A percentile compares a stretch with the other conserved stretches of the same genome.
These are phyloP conservation scores for Fusarium bactridioides DNA, from an alignment of 2,329 filamentous ascomycete genomes.

Conservation along the genomic window DNA sequence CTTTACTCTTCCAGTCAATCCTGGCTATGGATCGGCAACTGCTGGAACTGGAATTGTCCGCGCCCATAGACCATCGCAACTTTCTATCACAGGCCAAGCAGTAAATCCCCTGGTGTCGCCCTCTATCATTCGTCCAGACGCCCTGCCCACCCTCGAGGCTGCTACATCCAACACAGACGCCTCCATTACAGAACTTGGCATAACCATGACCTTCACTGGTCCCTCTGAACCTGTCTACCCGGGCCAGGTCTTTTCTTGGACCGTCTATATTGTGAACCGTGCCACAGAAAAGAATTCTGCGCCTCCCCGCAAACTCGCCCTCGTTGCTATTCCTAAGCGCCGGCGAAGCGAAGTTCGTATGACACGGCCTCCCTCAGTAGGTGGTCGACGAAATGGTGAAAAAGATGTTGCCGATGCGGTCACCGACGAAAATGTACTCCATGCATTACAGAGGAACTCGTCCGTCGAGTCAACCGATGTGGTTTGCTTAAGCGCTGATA, in stretches of 20 bases:
- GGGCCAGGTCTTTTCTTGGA: constrained; percentile 75
- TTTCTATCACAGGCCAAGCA: constrained; percentile 65
- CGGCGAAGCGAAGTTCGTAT: constrained; percentile 65
- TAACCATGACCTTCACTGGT: constrained; percentile 78
- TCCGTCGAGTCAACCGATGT: constrained; percentile 71
- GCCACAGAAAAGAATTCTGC: constrained; percentile 56
- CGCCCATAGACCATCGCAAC: constrained; percentile 68
- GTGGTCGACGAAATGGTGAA: constrained; percentile 47
- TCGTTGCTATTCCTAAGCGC: constrained; percentile 72
- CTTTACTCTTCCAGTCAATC: constrained; percentile 72
- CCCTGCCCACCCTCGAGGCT: constrained; percentile 66
- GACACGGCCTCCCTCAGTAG: constrained; percentile 61
- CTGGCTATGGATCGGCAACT: constrained; percentile 64
- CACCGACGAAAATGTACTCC: constrained; percentile 74
- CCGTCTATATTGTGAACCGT: constrained; percentile 79
- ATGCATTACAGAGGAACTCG: constrained; percentile 74
- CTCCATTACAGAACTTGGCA: constrained; percentile 67
- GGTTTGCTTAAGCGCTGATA: constrained; percentile 78
- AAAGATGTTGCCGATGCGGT: constrained; percentile 69
- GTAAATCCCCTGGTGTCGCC: constrained; percentile 65
- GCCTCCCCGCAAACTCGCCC: constrained; percentile 70
- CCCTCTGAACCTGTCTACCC: constrained; percentile 64
- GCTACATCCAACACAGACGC: constrained; percentile 56
- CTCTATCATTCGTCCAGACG: constrained; percentile 65
- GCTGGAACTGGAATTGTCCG: constrained; percentile 65